These are phyloP conservation scores for Boletus rubescentipes DNA, from an alignment of 768 basidiomycete species.

Conservation along the genomic window DNA sequence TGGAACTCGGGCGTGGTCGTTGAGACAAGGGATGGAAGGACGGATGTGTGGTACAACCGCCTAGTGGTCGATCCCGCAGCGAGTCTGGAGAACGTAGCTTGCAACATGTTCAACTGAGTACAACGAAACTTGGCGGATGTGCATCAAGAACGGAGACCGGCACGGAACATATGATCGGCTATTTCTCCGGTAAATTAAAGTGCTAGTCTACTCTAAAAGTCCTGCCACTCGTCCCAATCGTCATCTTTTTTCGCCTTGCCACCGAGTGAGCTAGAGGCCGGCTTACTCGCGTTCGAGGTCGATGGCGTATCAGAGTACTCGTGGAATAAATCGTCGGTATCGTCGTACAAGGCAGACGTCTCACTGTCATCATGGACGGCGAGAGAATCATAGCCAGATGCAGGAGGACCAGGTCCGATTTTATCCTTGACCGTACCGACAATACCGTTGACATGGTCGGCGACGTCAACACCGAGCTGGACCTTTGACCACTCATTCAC, in stretches of 20 bases:
- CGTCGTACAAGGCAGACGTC: constrained; percentile 62
- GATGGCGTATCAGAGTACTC: constrained; percentile 29
- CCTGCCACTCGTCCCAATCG: constrained; percentile 82
- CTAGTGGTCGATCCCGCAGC: constrained; percentile 7
- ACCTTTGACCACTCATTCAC: constrained; percentile 78
- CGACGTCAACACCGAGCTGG: constrained; percentile 85
- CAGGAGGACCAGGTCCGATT: constrained; percentile 53
- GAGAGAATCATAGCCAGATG: constrained; percentile 51
- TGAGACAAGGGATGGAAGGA: constrained; percentile 72
- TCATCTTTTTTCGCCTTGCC: constrained; percentile 40
- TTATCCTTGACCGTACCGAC: constrained; percentile 62
- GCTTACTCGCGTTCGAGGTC: constrained; percentile 12
- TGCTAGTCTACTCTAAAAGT: constrained; percentile 50
- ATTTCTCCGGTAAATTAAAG: constrained; percentile 4
- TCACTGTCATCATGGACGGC: constrained; percentile 50
- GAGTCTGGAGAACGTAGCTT: constrained; percentile 12
- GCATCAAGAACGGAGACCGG: not conserved
- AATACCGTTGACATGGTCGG: constrained; percentile 68
- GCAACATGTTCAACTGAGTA: constrained; percentile 22
- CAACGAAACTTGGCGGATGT: not conserved
- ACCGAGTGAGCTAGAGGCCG: constrained; percentile 3
- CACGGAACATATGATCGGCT: constrained; percentile 26
- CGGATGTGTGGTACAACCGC: constrained; percentile 63
- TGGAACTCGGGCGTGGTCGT: constrained; percentile 69
- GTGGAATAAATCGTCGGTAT: constrained; percentile 59